Evolutionary conservation across 805 yeast genomes (phyloP).

Genomic region (Ogataea nonfermentans): DNA sequence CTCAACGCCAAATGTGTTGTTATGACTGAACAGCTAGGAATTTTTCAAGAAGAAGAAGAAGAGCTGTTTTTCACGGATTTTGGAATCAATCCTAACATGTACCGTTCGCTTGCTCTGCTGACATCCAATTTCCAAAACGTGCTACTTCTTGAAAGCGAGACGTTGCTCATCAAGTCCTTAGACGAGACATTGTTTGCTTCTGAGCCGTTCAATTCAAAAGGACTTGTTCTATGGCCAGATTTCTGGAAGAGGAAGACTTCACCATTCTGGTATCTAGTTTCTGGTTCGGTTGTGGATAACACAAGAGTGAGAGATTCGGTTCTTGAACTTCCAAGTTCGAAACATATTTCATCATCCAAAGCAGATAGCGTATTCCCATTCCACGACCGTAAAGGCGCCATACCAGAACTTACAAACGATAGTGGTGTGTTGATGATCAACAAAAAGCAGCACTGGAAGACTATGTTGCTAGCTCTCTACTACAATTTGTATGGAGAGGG

Average conservation of each 20-base stretch:
- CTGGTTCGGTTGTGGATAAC: constrained; percentile 42
- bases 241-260: constrained; percentile 77
- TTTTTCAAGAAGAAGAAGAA: constrained; percentile 29
- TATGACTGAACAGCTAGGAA: constrained; percentile 50
- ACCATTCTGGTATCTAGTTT: constrained; percentile 65
- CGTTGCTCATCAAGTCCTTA: constrained; percentile 40
- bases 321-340: constrained; percentile 24
- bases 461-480: constrained; percentile 46
- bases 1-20: constrained; percentile 60
- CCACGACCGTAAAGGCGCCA: constrained; percentile 41
- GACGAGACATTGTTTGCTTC: constrained; percentile 38
- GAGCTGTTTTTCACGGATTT: constrained; percentile 41
- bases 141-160: constrained; percentile 46
- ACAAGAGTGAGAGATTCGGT: constrained; percentile 35
- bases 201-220: constrained; percentile 49
- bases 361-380: constrained; percentile 20
- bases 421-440: constrained; percentile 50
- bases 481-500: constrained; percentile 49
- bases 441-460: constrained; percentile 45
- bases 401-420: constrained; percentile 50
- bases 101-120: constrained; percentile 41
- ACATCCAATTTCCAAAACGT: constrained; percentile 46
- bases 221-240: constrained; percentile 76
- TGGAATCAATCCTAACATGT: constrained; percentile 33
- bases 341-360: constrained; percentile 26